Percentiles rank a stretch among this genome's conserved stretches.
These are phyloP conservation scores for Silene vulgaris DNA, from an alignment of 179 eudicot genomes.

Conservation along the genomic window DNA sequence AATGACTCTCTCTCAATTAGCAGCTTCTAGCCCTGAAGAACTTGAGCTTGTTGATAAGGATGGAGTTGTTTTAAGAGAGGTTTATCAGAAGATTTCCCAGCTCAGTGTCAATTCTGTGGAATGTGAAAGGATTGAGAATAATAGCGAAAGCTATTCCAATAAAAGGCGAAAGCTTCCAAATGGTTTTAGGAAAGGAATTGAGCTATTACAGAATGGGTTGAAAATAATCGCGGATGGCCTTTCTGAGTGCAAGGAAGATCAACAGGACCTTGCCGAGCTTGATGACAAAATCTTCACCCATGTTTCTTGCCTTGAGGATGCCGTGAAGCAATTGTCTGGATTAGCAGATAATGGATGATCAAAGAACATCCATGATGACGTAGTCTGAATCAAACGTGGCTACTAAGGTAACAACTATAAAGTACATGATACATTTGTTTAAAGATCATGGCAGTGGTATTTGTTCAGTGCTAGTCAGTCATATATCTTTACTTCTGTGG, in stretches of 20 bases:
- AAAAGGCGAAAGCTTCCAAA: slow-evolving; percentile 72
- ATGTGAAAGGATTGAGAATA: slow-evolving; percentile 37
- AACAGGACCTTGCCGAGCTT: slow-evolving; percentile 35
- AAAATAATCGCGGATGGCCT: slow-evolving; percentile 59
- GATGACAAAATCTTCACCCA: slow-evolving; percentile 49
- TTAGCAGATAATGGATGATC: slow-evolving; percentile 36
- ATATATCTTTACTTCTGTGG: background rate
- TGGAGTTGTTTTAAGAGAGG: slow-evolving; percentile 47
- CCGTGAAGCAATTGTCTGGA: slow-evolving; percentile 49
- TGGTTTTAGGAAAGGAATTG: slow-evolving; percentile 63
- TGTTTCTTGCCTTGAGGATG: slow-evolving; percentile 56
- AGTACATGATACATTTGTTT: background rate
- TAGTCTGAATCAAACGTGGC: background rate
- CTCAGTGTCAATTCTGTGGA: slow-evolving; percentile 11
- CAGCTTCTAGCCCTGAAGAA: slow-evolving; percentile 48
- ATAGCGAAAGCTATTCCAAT: slow-evolving; percentile 34
- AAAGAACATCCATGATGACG: background rate
- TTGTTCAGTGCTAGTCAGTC: background rate
- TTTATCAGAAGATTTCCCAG: slow-evolving; percentile 26
- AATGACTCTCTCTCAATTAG: slow-evolving; percentile 34
- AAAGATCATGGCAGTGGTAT: background rate
- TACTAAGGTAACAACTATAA: no score
- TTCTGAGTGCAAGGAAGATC: slow-evolving; percentile 46
- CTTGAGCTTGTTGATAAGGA: slow-evolving; percentile 44
- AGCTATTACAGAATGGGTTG: slow-evolving; percentile 69